Percentiles rank a stretch among this genome's conserved stretches.
phyloP scores from a whole-genome alignment of 1,284 basidiomycete genomes.

The Apiotrichum akiyoshidainum region DNA sequence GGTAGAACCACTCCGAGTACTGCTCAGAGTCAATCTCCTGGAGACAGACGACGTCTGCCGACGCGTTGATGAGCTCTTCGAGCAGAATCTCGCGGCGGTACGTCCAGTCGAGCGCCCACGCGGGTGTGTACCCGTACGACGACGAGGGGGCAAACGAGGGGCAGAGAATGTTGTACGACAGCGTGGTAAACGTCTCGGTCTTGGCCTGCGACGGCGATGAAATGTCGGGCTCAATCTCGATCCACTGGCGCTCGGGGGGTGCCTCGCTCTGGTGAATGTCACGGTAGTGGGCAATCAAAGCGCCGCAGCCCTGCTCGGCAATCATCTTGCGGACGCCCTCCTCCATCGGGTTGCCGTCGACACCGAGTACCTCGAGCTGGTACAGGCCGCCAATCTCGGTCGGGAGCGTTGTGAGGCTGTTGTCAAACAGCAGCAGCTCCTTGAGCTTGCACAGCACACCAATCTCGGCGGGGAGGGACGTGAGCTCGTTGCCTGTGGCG shows the following conservation, averaged over 20 bases:
- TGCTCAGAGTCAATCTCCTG: conserved; percentile 88
- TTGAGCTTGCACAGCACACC: conserved; percentile 87
- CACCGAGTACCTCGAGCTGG: conserved; percentile 86
- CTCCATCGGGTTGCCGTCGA: conserved; percentile 94
- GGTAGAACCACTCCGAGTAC: conserved; percentile 89
- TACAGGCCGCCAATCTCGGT: conserved; percentile 85
- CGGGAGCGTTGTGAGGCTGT: conserved; percentile 79
- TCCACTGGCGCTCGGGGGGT: conserved; percentile 82
- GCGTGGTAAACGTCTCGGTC: conserved; percentile 68
- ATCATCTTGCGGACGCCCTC: conserved; percentile 71
- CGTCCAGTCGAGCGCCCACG: conserved; percentile 93
- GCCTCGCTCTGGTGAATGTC: conserved; percentile 58
- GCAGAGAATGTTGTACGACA: conserved; percentile 95
- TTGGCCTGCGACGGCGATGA: conserved; percentile 56
- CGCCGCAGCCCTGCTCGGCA: conserved; percentile 87
- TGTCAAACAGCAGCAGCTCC: conserved; percentile 94
- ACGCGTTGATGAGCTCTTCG: conserved; percentile 76
- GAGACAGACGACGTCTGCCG: conserved; percentile 87
- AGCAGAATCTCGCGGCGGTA: conserved; percentile 90
- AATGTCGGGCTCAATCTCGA: conserved; percentile 67
- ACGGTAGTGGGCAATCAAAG: conserved; percentile 81
- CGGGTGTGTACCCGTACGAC: conserved; percentile 94
- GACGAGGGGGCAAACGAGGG: conserved; percentile 84
- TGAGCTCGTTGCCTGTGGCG: conserved; percentile 83
- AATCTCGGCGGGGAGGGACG: conserved; percentile 76